Conservation (phyloP, 2,329 filamentous ascomycete species). For the Aspergillus nomiae region DNA sequence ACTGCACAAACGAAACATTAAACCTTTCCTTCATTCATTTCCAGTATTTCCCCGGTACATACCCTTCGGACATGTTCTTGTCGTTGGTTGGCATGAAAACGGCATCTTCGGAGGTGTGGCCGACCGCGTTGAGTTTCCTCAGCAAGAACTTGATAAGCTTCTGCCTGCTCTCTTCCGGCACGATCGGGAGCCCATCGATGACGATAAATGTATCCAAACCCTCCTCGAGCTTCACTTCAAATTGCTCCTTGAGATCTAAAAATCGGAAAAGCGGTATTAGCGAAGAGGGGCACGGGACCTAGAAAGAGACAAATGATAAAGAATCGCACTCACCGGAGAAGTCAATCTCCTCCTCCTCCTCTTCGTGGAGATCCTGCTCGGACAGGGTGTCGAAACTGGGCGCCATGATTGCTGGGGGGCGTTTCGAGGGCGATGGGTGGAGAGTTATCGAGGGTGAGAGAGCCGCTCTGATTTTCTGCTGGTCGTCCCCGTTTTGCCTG, state of each 20-base stretch:
- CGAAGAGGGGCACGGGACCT: slow-evolving; percentile 30
- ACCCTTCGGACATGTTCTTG: slow-evolving; percentile 83
- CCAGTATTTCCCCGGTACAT: slow-evolving; percentile 37
- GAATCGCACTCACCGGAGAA: slow-evolving; percentile 63
- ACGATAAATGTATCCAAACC: slow-evolving; percentile 96
- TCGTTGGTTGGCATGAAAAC: slow-evolving; percentile 94
- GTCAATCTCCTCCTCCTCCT: slow-evolving; percentile 91
- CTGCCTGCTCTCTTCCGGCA: slow-evolving; percentile 85
- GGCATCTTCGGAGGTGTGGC: slow-evolving; percentile 80
- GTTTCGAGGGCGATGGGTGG: slow-evolving; percentile 22
- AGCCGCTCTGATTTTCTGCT: slow-evolving; percentile 35
- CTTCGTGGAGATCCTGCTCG: slow-evolving; percentile 88
- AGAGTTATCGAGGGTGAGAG: slow-evolving; percentile 25
- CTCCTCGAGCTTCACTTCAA: slow-evolving; percentile 93
- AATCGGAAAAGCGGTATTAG: slow-evolving; percentile 15
- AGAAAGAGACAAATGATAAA: slow-evolving; percentile 15
- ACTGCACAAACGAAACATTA: slow-evolving; percentile 49
- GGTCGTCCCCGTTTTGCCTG: slow-evolving; percentile 26
- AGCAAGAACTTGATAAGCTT: slow-evolving; percentile 96
- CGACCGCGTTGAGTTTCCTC: slow-evolving; percentile 86
- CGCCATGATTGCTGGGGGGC: slow-evolving; percentile 69
- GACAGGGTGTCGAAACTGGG: slow-evolving; percentile 89
- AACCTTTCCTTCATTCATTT: slow-evolving; percentile 5
- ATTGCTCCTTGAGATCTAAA: slow-evolving; percentile 83
- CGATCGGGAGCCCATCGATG: slow-evolving; percentile 87